Evolutionary conservation across 1,284 basidiomycete genomes (phyloP).

Genomic region (Cutaneotrichosporon sp.): DNA sequence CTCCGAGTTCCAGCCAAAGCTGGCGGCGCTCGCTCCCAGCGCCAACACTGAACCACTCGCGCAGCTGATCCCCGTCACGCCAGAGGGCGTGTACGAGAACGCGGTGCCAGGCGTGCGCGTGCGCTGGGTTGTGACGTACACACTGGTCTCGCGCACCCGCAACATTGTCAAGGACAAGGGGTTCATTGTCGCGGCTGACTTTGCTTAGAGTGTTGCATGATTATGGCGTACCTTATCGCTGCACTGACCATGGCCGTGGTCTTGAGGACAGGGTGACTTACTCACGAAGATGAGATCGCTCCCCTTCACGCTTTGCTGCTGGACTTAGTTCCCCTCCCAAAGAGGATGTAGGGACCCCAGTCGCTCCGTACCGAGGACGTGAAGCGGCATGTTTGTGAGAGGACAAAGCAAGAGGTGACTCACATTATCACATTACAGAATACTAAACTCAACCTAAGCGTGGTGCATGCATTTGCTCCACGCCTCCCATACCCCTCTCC

Average conservation of each 20-base stretch:
- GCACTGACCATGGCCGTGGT: neutral
- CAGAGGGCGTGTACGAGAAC: conserved; percentile 34
- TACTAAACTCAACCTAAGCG: neutral
- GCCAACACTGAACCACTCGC: neutral
- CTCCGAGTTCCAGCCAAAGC: conserved; percentile 40
- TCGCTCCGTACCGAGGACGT: neutral
- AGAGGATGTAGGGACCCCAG: too few species aligned
- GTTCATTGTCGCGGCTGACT: conserved; percentile 24
- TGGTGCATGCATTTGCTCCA: too few species aligned
- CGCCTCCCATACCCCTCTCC: too few species aligned
- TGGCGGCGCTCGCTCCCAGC: conserved; percentile 21
- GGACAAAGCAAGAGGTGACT: neutral
- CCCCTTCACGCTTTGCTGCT: too few species aligned
- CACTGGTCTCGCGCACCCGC: conserved; percentile 45
- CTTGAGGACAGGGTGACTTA: too few species aligned
- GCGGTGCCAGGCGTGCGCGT: conserved; percentile 33
- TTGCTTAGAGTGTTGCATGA: conserved; percentile 1
- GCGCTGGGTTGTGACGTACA: conserved; percentile 51
- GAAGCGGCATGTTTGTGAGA: neutral
- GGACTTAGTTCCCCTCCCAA: neutral
- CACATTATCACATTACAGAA: neutral
- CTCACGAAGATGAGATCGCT: neutral
- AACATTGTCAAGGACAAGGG: conserved; percentile 52
- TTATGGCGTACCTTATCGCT: neutral
- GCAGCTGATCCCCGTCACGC: conserved; percentile 30